Conservation (phyloP, 1,284 basidiomycete species). For the Cystobasidium slooffiae region DNA sequence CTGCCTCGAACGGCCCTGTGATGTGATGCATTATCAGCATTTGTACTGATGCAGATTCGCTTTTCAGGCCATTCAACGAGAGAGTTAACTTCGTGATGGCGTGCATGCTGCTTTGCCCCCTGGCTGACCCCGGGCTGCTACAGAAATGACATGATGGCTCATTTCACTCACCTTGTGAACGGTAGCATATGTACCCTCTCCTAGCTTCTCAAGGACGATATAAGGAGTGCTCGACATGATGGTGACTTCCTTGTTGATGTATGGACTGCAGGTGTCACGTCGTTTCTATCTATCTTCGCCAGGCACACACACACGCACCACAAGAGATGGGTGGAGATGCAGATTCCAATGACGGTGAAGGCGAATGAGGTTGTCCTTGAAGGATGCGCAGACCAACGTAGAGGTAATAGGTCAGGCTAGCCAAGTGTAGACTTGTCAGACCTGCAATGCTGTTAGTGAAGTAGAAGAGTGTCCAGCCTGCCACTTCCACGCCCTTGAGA, state of each 20-base stretch:
- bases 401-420: too few relatives aligned
- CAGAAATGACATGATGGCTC: too few relatives aligned
- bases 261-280: neutral
- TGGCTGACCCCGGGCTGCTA: too few relatives aligned
- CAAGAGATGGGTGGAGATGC: too few relatives aligned
- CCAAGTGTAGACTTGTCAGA: too few relatives aligned
- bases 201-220: conserved; percentile 54
- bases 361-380: too few relatives aligned
- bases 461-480: conserved; percentile 5
- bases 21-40: neutral
- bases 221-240: conserved; percentile 47
- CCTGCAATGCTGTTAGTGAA: neutral
- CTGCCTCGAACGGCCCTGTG: conserved; percentile 63
- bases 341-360: too few relatives aligned
- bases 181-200: conserved; percentile 58
- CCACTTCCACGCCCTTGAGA: neutral
- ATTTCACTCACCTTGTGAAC: conserved; percentile 67
- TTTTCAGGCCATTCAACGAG: neutral
- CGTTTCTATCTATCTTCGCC: neutral
- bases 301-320: neutral
- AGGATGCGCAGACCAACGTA: too few relatives aligned
- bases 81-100: neutral
- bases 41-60: too few relatives aligned
- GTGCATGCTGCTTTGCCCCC: neutral
- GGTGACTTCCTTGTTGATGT: neutral